Conservation (phyloP, 129 eudicot species). For the Tagetes patula region DNA sequence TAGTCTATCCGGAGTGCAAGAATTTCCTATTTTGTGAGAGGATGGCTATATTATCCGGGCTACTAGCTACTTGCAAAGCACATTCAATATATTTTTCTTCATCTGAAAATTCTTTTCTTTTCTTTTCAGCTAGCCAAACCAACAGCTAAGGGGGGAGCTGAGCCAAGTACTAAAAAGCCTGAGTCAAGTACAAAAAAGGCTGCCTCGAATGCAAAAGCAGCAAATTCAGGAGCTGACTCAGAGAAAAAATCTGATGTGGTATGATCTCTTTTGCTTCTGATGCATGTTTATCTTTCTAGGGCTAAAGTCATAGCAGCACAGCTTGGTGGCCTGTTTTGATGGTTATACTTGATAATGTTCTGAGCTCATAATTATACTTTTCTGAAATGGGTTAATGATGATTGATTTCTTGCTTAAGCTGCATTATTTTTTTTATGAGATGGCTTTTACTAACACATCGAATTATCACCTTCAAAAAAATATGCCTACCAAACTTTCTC, state of each 20-base stretch:
- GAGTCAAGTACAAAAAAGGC: conserved; percentile 49
- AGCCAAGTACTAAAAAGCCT: conserved; percentile 48
- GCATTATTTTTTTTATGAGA: neutral
- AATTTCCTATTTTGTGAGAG: neutral
- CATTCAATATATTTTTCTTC: neutral
- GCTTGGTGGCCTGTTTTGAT: neutral
- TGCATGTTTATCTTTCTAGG: neutral
- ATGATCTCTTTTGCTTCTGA: conserved; percentile 21
- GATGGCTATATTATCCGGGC: neutral
- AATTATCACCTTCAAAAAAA: neutral
- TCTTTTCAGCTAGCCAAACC: conserved; percentile 42
- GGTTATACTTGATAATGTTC: neutral
- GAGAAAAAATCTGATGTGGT: conserved; percentile 54
- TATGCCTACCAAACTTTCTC: neutral
- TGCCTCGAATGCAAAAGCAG: conserved; percentile 46
- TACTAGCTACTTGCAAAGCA: conserved; percentile 1
- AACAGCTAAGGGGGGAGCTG: conserved; percentile 43
- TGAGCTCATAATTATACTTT: neutral
- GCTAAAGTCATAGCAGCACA: neutral
- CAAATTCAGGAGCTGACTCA: conserved; percentile 41
- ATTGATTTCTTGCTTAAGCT: neutral
- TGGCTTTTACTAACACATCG: neutral
- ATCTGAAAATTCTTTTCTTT: neutral
- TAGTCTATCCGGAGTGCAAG: neutral
- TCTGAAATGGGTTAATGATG: neutral